Evolutionary conservation across 345 rosid species (phyloP), one percentile per base, ranked within the genome.

Genomic region (Xanthoceras sorbifolium): DNA sequence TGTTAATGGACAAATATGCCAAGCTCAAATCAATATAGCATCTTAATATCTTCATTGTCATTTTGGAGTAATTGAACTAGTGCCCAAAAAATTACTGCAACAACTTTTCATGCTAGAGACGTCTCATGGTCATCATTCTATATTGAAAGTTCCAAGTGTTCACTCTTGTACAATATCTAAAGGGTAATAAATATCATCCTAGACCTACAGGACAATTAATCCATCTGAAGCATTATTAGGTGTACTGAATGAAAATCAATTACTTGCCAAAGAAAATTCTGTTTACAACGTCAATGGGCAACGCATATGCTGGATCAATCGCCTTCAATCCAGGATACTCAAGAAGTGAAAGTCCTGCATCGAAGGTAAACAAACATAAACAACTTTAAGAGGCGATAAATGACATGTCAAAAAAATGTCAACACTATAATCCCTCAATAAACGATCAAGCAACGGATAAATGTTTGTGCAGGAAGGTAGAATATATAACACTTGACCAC

Each of bases 271-370:
- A 77, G 72, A 85, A 76, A 69, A 91, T 87, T 81, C 86, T 86
- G 61, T 90, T 76, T 23, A 92, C 87, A 60, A 91, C 94, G 83
- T 92, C 91, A 46, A 92, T 90, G 0, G 99, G 98, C 84, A 96
- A 82, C 10, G 98, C 99, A 75, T 91, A 87, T 74, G 98, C 97
- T 54, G 99, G 97, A 84, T 94, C 98, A 68, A 90, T 82, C 64
- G 97, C 85, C 80, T 91, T 93, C 67, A 93, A 54, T 81, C 97
- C 99, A 14, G 93, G 89, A 85, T 88, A 92, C 81, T 91, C 97
- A 14, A 93, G 97, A 69, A 91, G 95, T 0, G 99, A 92, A 75
- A 96, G 97, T 73, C 99, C 97, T 91, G 89, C 80, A 80, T 42
- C 48, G 40, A 76, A 52, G 23, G 32, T 10, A 50, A 34, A 69